A percentile compares a stretch with the other conserved stretches of the same genome.
Evolutionary conservation across 257 asterid genomes (phyloP).

Genomic region (Solanum neorickii): DNA sequence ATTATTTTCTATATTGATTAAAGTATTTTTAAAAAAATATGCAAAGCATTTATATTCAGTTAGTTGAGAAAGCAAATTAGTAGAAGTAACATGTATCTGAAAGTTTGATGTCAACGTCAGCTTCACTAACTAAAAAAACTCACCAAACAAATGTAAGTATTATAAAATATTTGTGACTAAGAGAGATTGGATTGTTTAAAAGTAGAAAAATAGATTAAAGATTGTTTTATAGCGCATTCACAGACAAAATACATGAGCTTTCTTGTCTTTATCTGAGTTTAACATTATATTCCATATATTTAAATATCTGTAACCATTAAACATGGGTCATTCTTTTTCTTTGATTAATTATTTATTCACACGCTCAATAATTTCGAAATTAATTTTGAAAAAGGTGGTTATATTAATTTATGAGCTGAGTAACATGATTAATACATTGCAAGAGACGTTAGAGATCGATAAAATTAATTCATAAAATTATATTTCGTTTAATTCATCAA

Average conservation of each 20-base stretch:
- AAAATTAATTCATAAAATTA: too few species aligned
- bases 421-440: background rate
- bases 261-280: background rate
- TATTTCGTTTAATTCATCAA: too few species aligned
- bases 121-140: background rate
- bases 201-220: background rate
- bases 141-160: background rate
- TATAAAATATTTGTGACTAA: background rate
- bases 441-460: too few species aligned
- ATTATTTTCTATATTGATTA: background rate
- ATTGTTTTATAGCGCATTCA: background rate
- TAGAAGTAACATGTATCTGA: background rate
- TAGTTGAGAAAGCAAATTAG: background rate
- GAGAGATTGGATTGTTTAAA: background rate
- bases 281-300: background rate
- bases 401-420: background rate
- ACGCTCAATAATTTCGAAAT: background rate
- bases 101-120: background rate
- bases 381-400: background rate
- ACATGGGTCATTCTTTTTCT: background rate
- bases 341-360: background rate
- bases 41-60: background rate
- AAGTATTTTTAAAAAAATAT: too few species aligned
- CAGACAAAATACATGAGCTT: background rate
- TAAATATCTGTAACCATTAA: background rate